Evolutionary conservation across 495 filamentous ascomycete species (phyloP).

Genomic region (Penicillium steckii): DNA sequence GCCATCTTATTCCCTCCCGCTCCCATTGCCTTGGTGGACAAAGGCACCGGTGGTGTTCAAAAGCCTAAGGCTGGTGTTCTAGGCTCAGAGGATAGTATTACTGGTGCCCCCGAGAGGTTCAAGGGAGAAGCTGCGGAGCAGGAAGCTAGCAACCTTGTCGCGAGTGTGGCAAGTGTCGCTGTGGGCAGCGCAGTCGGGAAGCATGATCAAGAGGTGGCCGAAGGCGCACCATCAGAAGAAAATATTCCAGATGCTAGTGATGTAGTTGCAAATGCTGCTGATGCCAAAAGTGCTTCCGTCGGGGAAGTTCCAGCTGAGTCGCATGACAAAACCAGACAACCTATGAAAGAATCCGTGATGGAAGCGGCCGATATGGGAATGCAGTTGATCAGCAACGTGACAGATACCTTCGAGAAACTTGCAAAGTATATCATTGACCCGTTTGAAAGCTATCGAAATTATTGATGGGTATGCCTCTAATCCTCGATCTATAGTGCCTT

Average conservation of each 20-base stretch:
- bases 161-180: slow-evolving; percentile 69
- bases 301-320: slow-evolving; percentile 41
- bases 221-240: slow-evolving; percentile 41
- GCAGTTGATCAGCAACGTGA: slow-evolving; percentile 69
- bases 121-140: slow-evolving; percentile 84
- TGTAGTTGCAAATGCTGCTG: slow-evolving; percentile 47
- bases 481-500: slow-evolving; percentile 54
- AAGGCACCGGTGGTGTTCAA: slow-evolving; percentile 64
- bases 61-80: slow-evolving; percentile 74
- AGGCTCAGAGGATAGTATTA: slow-evolving; percentile 72
- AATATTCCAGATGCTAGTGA: slow-evolving; percentile 63
- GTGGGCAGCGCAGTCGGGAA: slow-evolving; percentile 75
- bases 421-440: slow-evolving; percentile 56
- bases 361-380: slow-evolving; percentile 69
- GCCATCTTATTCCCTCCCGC: slow-evolving; percentile 72
- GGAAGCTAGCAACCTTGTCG: slow-evolving; percentile 79
- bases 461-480: not conserved
- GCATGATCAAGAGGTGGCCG: slow-evolving; percentile 53
- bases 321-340: slow-evolving; percentile 79
- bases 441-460: not conserved
- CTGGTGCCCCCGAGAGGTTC: slow-evolving; percentile 78
- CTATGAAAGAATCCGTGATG: slow-evolving; percentile 77
- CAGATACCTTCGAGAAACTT: slow-evolving; percentile 78
- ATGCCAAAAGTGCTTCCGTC: slow-evolving; percentile 58
- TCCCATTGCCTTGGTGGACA: slow-evolving; percentile 68